Evolutionary conservation across 2,329 filamentous ascomycete species (phyloP).

Genomic region (Claviceps spartinae): DNA sequence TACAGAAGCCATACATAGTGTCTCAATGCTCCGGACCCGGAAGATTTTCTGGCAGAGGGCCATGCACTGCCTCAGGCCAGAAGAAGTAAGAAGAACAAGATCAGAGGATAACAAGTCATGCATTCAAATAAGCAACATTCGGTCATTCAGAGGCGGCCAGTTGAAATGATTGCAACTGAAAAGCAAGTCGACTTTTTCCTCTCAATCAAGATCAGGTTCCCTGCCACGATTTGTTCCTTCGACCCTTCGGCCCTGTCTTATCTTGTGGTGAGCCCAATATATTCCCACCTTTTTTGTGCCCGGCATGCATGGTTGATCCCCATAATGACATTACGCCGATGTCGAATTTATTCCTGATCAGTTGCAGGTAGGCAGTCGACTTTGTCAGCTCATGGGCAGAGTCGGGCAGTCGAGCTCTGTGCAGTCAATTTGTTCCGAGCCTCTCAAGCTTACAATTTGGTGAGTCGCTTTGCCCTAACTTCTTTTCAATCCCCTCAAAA

Average conservation of each 20-base stretch:
- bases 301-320: background rate
- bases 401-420: background rate
- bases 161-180: no score
- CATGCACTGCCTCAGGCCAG: no score
- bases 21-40: no score
- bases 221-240: background rate
- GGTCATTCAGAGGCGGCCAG: no score
- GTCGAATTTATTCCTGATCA: background rate
- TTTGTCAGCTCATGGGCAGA: background rate
- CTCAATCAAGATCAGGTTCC: no score
- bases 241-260: background rate
- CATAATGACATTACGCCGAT: background rate
- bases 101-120: no score
- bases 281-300: background rate
- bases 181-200: no score
- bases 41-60: no score
- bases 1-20: no score
- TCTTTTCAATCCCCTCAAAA: background rate
- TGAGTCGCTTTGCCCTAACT: background rate
- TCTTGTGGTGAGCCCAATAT: background rate
- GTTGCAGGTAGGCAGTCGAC: background rate
- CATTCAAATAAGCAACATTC: no score
- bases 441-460: background rate
- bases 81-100: no score
- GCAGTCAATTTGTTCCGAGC: background rate